These are phyloP conservation scores for Colletotrichum euphorbiae DNA, from an alignment of 2,329 filamentous ascomycete species.

Conservation along the genomic window DNA sequence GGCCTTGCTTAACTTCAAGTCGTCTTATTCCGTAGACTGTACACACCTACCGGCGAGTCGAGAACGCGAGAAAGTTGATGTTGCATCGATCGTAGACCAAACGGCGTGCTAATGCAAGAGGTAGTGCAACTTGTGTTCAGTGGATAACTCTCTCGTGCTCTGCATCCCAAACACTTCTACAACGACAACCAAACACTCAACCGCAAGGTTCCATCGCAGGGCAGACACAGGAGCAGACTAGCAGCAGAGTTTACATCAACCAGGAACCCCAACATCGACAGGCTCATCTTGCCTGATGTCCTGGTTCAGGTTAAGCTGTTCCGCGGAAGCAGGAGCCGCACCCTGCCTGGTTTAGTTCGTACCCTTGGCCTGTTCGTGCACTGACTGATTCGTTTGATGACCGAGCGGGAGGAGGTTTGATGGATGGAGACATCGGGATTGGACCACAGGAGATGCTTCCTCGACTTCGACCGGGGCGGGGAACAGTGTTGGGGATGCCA, in stretches of 20 bases:
- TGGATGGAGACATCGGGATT: constrained; percentile 17
- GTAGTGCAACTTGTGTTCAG: too few species aligned
- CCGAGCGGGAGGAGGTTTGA: constrained; percentile 25
- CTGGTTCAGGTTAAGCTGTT: background rate
- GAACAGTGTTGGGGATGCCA: background rate
- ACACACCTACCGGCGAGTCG: too few species aligned
- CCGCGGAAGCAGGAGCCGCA: constrained; percentile 21
- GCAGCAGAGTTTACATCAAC: constrained; percentile 15
- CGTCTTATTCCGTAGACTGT: too few species aligned
- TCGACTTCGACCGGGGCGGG: constrained; percentile 12
- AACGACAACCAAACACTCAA: background rate
- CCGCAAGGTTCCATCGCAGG: background rate
- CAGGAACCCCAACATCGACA: background rate
- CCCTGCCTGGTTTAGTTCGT: constrained; percentile 10
- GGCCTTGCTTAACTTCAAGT: background rate
- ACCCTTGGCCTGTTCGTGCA: constrained; percentile 24
- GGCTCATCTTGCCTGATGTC: background rate
- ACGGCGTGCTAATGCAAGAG: background rate
- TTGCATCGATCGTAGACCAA: too few species aligned
- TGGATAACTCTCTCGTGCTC: too few species aligned
- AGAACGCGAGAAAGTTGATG: background rate
- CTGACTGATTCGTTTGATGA: constrained; percentile 36
- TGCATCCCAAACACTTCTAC: background rate
- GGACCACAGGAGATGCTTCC: constrained; percentile 7
- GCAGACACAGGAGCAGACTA: background rate